Conservation (phyloP, 2,329 filamentous ascomycete genomes). For the Ceratocystis eucalypticola region DNA sequence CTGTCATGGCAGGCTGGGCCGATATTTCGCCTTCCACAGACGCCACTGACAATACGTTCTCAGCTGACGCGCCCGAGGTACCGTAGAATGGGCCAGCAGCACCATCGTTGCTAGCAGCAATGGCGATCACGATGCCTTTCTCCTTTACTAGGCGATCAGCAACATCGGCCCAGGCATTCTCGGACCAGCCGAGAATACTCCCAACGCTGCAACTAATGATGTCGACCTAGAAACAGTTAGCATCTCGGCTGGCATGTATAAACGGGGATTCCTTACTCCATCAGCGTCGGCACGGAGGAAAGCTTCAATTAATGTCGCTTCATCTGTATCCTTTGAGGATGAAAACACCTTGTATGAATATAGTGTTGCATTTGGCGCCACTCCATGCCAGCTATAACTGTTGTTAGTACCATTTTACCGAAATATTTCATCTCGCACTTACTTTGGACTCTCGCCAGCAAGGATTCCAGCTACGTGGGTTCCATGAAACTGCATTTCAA, state of each 20-base stretch:
- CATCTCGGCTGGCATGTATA: background rate
- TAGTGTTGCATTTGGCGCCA: slow-evolving; percentile 22
- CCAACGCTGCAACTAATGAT: slow-evolving; percentile 33
- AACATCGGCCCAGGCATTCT: slow-evolving; percentile 32
- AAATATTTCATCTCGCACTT: slow-evolving; percentile 32
- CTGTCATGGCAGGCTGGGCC: slow-evolving; percentile 13
- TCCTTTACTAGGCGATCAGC: slow-evolving; percentile 31
- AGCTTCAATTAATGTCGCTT: slow-evolving; percentile 27
- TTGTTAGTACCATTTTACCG: background rate
- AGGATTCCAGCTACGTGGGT: slow-evolving; percentile 28
- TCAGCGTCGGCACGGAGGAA: slow-evolving; percentile 28
- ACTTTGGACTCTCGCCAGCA: slow-evolving; percentile 21
- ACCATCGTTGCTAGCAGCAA: slow-evolving; percentile 41
- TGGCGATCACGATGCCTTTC: slow-evolving; percentile 36
- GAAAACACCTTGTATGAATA: slow-evolving; percentile 25
- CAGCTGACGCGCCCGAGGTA: slow-evolving; percentile 30
- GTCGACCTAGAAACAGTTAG: slow-evolving; percentile 23
- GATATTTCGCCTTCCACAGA: slow-evolving; percentile 26
- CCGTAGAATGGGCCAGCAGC: slow-evolving; percentile 35
- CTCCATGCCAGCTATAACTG: slow-evolving; percentile 19
- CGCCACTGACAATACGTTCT: slow-evolving; percentile 32
- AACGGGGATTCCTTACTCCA: slow-evolving; percentile 21
- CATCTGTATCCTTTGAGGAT: slow-evolving; percentile 32
- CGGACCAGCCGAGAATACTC: slow-evolving; percentile 28
- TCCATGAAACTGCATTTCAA: slow-evolving; percentile 32